These are phyloP conservation scores for Musa schizocarpa DNA, from an alignment of 176 grass and related monocot genomes.

Conservation along the genomic window DNA sequence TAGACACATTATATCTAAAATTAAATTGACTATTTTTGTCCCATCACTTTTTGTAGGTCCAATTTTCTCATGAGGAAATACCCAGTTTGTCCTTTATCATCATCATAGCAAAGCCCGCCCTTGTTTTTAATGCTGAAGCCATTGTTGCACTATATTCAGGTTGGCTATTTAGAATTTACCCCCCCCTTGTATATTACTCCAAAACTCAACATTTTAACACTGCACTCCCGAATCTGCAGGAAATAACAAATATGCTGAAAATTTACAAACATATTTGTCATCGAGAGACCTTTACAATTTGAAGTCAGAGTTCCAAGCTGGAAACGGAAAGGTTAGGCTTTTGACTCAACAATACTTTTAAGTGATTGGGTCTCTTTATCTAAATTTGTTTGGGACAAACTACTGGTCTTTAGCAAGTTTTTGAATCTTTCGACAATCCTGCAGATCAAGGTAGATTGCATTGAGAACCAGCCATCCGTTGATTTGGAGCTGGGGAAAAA, in stretches of 20 bases:
- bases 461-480: slow-evolving; percentile 55
- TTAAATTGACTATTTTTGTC: neutral
- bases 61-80: slow-evolving; percentile 46
- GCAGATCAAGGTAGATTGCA: slow-evolving; percentile 53
- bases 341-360: neutral
- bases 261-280: slow-evolving; percentile 46
- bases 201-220: neutral
- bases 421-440: slow-evolving; percentile 10
- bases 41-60: slow-evolving; percentile 30
- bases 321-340: slow-evolving; percentile 64
- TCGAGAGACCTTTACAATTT: slow-evolving; percentile 65
- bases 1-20: neutral
- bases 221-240: slow-evolving; percentile 19
- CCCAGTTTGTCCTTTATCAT: slow-evolving; percentile 44
- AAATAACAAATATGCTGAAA: slow-evolving; percentile 52
- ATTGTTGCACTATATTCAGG: slow-evolving; percentile 35
- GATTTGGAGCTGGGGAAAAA: slow-evolving; percentile 53
- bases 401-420: neutral
- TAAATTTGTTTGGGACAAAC: neutral
- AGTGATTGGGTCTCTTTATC: neutral
- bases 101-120: slow-evolving; percentile 36
- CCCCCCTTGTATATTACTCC: neutral
- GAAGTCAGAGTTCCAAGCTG: slow-evolving; percentile 58
- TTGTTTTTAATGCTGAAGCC: slow-evolving; percentile 21
- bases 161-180: neutral